Conservation (phyloP, 2,329 filamentous ascomycete genomes). For the Pyricularia sp. region DNA sequence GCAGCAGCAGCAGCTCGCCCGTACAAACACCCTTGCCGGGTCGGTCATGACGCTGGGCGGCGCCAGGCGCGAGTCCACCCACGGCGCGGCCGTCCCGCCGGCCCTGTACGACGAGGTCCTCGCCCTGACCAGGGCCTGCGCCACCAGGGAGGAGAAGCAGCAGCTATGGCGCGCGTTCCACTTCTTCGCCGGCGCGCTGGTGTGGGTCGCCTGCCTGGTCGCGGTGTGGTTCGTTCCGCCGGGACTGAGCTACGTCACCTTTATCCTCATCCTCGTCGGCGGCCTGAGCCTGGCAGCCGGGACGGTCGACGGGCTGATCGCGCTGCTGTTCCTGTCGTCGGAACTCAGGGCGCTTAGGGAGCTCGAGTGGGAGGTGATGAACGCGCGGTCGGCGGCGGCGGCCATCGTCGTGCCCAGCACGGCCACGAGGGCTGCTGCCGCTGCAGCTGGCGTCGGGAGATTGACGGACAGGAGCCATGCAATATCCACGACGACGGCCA, state of each 20-base stretch:
- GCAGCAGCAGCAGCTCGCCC: conserved; percentile 13
- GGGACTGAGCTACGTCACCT: conserved; percentile 58
- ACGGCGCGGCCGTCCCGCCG: conserved; percentile 8
- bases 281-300: conserved; percentile 70
- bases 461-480: conserved; percentile 1
- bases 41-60: conserved; percentile 12
- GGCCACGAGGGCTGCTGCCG: conserved; percentile 11
- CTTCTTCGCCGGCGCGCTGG: conserved; percentile 57
- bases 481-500: not conserved
- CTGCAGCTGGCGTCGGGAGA: not conserved
- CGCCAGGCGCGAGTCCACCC: conserved; percentile 2
- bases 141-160: conserved; percentile 61
- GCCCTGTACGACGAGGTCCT: conserved; percentile 57
- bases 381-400: conserved; percentile 39
- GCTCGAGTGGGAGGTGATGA: conserved; percentile 87
- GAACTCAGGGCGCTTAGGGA: conserved; percentile 79
- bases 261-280: conserved; percentile 70
- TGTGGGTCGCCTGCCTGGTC: conserved; percentile 66
- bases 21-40: conserved; percentile 8
- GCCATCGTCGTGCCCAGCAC: not conserved
- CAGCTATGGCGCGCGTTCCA: conserved; percentile 62
- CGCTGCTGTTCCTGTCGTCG: conserved; percentile 74
- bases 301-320: conserved; percentile 75
- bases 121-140: conserved; percentile 58
- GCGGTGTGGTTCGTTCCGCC: conserved; percentile 76